Base-by-base conservation (phyloP, 2,329 filamentous ascomycete genomes). In the Penicillium sp. region DNA sequence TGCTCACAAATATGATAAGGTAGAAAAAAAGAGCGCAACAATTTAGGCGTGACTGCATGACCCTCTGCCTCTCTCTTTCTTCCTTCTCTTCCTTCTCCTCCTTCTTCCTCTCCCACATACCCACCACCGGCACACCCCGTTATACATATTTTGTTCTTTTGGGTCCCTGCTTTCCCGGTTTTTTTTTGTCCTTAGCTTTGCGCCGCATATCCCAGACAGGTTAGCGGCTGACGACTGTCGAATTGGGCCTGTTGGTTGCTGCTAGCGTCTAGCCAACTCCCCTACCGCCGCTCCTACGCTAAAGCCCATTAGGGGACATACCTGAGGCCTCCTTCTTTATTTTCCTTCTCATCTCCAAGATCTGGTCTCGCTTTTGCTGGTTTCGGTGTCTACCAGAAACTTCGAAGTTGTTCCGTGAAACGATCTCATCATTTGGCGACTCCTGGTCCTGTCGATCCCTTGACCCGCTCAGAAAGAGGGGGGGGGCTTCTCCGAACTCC, bases 401-500 rank as follows among this genome's bases (percentile, higher is more conserved):
- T n/a, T n/a, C n/a, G n/a, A n/a, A n/a, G n/a, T n/a, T n/a, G n/a
- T n/a, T 40, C 19, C 37, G 37, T 40, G 37, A 24, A 40, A 40
- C 21, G 21, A 7, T 40, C 10, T 40, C 18, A 6, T 14, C 21
- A 40, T 23, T 18, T 43, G 42, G 42, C n/a, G n/a, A 14, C 50
- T 55, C 53, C 57, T 51, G 31, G 48, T 55, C 48, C 58, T 56
- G 55, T 51, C 55, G 55, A 62, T 60, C 57, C 52, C 34, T 51
- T 46, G 56, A 55, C 50, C 51, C 44, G 42, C 48, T 52, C 46
- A 51, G 33, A 60, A 60, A 63, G 60, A 55, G 58, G 55, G 56
- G 58, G 55, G 56, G 60, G 60, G 55, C 14, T 40, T 39, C 40
- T 24, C 11, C 10, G 19, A 21, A 9, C 23, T 43, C 16, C 23